Percentiles rank a stretch among this genome's conserved stretches.
Conservation (phyloP, 495 filamentous ascomycete species). For the Penicillium odoratum region DNA sequence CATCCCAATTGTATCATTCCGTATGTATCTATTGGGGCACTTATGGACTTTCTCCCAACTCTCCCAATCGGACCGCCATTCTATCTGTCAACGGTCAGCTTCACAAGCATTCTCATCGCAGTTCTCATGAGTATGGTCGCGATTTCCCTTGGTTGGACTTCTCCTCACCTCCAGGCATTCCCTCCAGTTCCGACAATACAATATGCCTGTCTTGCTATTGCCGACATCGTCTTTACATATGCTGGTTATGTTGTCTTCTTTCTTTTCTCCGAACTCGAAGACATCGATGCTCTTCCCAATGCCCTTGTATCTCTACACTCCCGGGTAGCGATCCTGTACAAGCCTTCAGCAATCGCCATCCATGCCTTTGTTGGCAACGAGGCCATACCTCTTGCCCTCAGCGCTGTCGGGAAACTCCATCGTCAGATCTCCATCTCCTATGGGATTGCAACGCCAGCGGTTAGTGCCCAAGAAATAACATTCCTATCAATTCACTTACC, state of each 20-base stretch:
- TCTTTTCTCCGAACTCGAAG: constrained; percentile 70
- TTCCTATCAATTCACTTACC: background rate
- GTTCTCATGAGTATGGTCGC: constrained; percentile 66
- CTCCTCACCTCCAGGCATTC: constrained; percentile 36
- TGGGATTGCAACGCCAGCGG: constrained; percentile 63
- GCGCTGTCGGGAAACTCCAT: constrained; percentile 55
- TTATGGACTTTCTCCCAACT: constrained; percentile 58
- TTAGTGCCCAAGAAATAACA: constrained; percentile 31
- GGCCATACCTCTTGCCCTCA: constrained; percentile 67
- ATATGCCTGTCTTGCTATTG: constrained; percentile 45
- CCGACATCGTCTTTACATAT: constrained; percentile 35
- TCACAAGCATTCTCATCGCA: constrained; percentile 61
- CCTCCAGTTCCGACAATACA: constrained; percentile 27
- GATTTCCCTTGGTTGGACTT: constrained; percentile 46
- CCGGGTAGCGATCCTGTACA: constrained; percentile 65
- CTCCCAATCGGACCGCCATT: constrained; percentile 57
- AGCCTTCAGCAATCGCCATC: constrained; percentile 62
- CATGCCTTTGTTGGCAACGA: constrained; percentile 64
- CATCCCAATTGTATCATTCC: constrained; percentile 63
- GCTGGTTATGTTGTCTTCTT: constrained; percentile 69
- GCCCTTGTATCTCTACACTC: constrained; percentile 58
- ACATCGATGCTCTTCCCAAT: constrained; percentile 60
- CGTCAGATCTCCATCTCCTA: constrained; percentile 70
- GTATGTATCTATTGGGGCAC: constrained; percentile 59
- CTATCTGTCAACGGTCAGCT: constrained; percentile 55